Conservation (phyloP, 2,329 filamentous ascomycete species). For the Pezicula carpinea region DNA sequence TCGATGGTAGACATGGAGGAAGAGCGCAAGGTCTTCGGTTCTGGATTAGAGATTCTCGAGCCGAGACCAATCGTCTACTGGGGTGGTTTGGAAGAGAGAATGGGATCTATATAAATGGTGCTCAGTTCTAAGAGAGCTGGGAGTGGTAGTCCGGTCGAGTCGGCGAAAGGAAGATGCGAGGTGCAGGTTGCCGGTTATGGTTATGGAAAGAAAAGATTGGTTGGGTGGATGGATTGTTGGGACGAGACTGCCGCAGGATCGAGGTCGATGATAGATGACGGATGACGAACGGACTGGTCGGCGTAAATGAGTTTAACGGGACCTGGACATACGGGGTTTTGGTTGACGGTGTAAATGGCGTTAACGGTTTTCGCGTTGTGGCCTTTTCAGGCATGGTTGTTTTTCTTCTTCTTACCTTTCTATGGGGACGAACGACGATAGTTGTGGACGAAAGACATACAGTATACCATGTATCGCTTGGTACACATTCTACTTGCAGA, state of each 20-base stretch:
- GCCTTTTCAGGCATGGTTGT: no score
- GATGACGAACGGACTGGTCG: background rate
- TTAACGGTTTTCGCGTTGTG: no score
- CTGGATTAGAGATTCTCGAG: constrained; percentile 53
- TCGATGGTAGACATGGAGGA: constrained; percentile 54
- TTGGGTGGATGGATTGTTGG: background rate
- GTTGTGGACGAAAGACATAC: no score
- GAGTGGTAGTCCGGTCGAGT: background rate
- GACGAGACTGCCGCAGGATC: constrained; percentile 14
- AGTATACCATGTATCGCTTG: constrained; percentile 3
- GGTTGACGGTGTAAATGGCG: no score
- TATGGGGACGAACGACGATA: no score
- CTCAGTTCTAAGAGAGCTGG: background rate
- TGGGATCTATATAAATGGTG: constrained; percentile 28
- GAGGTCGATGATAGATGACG: constrained; percentile 14
- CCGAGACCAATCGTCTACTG: constrained; percentile 60
- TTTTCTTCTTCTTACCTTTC: no score
- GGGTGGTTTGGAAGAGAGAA: constrained; percentile 58
- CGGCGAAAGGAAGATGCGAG: no score
- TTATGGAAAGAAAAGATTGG: background rate
- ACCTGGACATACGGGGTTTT: constrained; percentile 8
- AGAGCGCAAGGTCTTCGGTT: constrained; percentile 48
- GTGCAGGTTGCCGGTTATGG: no score
- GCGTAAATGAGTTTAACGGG: constrained; percentile 14
- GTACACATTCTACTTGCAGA: constrained; percentile 1